phyloP scores from a whole-genome alignment of 768 basidiomycete species.

The Mrakia frigida region DNA sequence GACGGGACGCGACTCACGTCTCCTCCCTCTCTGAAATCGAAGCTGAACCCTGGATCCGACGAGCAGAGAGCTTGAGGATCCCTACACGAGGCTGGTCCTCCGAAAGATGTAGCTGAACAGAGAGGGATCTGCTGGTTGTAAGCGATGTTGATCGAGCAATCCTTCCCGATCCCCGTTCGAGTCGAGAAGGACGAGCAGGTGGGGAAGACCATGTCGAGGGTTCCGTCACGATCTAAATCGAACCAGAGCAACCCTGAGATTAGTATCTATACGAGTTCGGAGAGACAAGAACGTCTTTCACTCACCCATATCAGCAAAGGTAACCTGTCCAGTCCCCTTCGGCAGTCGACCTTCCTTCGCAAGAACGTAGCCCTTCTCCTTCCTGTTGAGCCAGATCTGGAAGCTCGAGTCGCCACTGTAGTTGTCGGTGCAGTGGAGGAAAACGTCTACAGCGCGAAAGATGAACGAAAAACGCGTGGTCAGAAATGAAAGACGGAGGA shows the following conservation, averaged over 20 bases:
- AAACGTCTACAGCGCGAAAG: conserved; percentile 57
- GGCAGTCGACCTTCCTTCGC: conserved; percentile 67
- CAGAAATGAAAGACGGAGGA: neutral
- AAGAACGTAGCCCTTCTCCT: conserved; percentile 61
- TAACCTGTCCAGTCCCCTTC: conserved; percentile 65
- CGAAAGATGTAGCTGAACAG: conserved; percentile 59
- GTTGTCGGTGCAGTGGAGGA: conserved; percentile 74
- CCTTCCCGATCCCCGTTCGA: conserved; percentile 63
- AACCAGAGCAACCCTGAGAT: no score
- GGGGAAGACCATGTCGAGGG: conserved; percentile 88
- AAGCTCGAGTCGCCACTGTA: conserved; percentile 50
- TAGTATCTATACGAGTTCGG: no score
- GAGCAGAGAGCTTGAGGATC: conserved; percentile 61
- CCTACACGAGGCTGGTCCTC: conserved; percentile 27
- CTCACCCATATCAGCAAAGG: conserved; percentile 86
- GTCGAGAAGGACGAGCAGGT: conserved; percentile 69
- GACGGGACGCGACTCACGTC: conserved; percentile 1
- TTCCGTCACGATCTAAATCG: conserved; percentile 75
- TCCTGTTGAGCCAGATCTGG: conserved; percentile 86
- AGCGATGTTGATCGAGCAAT: conserved; percentile 81
- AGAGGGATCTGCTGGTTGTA: conserved; percentile 87
- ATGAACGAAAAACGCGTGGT: neutral
- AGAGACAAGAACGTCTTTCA: neutral
- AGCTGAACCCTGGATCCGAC: conserved; percentile 41
- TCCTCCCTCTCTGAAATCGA: conserved; percentile 4